Evolutionary conservation across 352 stramenopile species (phyloP).

Genomic region (Phytophthora multivora): DNA sequence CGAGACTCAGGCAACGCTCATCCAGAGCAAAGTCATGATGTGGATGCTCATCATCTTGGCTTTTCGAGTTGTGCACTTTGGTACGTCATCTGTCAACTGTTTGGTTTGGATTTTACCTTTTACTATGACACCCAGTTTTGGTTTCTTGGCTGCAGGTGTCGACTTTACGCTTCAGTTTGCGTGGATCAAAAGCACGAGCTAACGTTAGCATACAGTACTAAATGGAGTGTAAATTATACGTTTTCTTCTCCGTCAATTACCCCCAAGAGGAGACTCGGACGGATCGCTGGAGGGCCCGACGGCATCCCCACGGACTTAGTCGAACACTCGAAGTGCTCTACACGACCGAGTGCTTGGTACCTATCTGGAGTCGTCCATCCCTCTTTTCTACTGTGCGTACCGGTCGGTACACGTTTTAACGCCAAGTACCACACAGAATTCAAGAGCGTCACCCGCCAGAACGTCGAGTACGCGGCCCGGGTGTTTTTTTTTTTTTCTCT

Average conservation of each 20-base stretch:
- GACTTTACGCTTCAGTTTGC: conserved; percentile 23
- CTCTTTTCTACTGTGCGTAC: conserved; percentile 36
- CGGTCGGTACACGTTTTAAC: too few relatives aligned
- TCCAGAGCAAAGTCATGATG: conserved; percentile 36
- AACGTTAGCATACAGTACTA: too few relatives aligned
- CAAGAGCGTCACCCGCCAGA: conserved; percentile 10
- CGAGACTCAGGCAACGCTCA: conserved; percentile 21
- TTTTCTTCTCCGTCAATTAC: neutral
- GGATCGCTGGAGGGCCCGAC: too few relatives aligned
- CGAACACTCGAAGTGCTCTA: conserved; percentile 16
- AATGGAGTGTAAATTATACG: too few relatives aligned
- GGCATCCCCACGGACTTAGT: neutral
- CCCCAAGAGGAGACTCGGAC: too few relatives aligned
- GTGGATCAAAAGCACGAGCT: too few relatives aligned
- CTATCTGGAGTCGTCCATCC: conserved; percentile 45
- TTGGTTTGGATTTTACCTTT: neutral
- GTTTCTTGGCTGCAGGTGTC: neutral
- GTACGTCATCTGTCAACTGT: conserved; percentile 8
- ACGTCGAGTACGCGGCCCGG: conserved; percentile 1
- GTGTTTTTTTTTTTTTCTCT: conserved; percentile 29
- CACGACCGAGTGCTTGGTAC: conserved; percentile 38
- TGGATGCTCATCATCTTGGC: conserved; percentile 31
- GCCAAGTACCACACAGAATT: conserved; percentile 43
- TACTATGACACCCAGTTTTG: too few relatives aligned
- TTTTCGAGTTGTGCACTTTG: conserved; percentile 30